Evolutionary conservation across 139 green algal genomes (phyloP).

Genomic region (Coelastrella sp.): DNA sequence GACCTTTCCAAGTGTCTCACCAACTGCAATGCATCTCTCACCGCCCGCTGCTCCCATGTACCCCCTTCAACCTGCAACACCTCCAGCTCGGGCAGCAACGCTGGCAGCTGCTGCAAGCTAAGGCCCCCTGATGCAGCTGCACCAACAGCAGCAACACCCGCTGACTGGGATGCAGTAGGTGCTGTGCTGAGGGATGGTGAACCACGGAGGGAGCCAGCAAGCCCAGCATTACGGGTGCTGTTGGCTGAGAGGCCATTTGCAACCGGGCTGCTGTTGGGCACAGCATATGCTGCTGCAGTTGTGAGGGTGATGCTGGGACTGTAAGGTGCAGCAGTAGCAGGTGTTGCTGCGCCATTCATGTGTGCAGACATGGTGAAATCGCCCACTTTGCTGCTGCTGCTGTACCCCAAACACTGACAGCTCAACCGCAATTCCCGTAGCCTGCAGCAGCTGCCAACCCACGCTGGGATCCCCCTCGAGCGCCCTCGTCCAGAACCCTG

Average conservation of each 20-base stretch:
- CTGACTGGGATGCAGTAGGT: neutral
- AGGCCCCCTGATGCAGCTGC: neutral
- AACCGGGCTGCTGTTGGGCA: too few species aligned
- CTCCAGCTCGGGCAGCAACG: constrained; percentile 25
- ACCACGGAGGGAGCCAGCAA: too few species aligned
- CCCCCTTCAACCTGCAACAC: constrained; percentile 35
- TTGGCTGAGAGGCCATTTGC: too few species aligned
- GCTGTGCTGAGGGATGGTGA: neutral
- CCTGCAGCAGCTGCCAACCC: neutral
- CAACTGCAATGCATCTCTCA: constrained; percentile 23
- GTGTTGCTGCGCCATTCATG: neutral
- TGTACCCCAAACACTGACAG: neutral
- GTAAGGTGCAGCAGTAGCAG: neutral
- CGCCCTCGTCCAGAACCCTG: neutral
- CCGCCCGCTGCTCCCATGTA: constrained; percentile 34
- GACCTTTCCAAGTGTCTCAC: constrained; percentile 10
- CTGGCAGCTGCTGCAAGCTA: constrained; percentile 36
- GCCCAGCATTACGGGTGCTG: neutral
- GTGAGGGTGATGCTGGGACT: neutral
- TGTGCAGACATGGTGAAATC: neutral
- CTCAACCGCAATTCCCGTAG: constrained; percentile 17
- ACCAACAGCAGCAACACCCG: neutral
- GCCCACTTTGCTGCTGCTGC: neutral
- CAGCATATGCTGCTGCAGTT: neutral
- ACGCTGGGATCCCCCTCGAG: constrained; percentile 20